Evolutionary conservation across 306 rosid species (phyloP).

Genomic region (Betula pendula): DNA sequence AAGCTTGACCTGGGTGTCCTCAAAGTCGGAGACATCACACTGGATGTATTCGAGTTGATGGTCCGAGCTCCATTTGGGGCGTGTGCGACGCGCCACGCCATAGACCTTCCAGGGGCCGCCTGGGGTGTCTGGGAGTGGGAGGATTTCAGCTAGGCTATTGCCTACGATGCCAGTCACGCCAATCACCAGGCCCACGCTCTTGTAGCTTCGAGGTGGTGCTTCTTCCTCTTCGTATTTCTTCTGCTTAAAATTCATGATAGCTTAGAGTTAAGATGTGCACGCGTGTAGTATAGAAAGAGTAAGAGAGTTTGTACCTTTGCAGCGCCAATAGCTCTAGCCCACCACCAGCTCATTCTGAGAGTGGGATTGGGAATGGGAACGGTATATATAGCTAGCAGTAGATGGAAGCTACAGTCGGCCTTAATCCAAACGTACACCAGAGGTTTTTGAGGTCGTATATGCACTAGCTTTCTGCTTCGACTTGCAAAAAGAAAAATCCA

Average conservation of each 20-base stretch:
- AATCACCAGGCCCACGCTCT: slow-evolving; percentile 55
- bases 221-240: slow-evolving; percentile 53
- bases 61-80: slow-evolving; percentile 68
- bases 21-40: slow-evolving; percentile 60
- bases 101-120: slow-evolving; percentile 82
- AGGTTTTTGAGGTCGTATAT: not conserved
- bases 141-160: slow-evolving; percentile 78
- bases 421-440: no score
- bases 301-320: slow-evolving; percentile 28
- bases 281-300: not conserved
- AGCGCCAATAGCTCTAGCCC: slow-evolving; percentile 58
- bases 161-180: slow-evolving; percentile 76
- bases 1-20: slow-evolving; percentile 54
- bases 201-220: slow-evolving; percentile 30
- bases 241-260: slow-evolving; percentile 13
- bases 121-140: slow-evolving; percentile 73
- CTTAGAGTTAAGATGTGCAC: not conserved
- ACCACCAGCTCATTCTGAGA: slow-evolving; percentile 55
- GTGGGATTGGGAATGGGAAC: no score
- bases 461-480: not conserved
- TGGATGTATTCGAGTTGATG: slow-evolving; percentile 63
- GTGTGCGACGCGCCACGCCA: slow-evolving; percentile 72
- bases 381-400: no score
- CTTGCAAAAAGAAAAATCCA: not conserved
- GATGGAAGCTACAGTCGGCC: no score